Evolutionary conservation across 495 filamentous ascomycete genomes (phyloP).

Genomic region (Barbatosphaeria neglecta): DNA sequence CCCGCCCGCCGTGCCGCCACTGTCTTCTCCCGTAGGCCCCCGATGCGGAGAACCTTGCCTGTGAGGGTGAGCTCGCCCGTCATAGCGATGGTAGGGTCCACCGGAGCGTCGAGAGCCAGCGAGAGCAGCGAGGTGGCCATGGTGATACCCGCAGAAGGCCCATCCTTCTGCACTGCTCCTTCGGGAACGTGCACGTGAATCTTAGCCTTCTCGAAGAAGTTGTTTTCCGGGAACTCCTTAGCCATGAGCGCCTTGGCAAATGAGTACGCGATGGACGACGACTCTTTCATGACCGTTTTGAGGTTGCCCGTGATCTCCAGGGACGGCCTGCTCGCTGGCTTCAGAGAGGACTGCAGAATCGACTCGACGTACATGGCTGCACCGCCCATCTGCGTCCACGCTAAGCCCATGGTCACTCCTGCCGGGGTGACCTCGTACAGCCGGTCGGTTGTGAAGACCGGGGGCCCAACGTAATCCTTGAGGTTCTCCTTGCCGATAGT

Average conservation of each 20-base stretch:
- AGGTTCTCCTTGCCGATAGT: constrained; percentile 80
- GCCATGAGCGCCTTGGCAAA: constrained; percentile 88
- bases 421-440: constrained; percentile 90
- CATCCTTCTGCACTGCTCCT: constrained; percentile 93
- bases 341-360: constrained; percentile 76
- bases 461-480: constrained; percentile 95
- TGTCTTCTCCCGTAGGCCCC: constrained; percentile 95
- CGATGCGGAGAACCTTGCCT: constrained; percentile 93
- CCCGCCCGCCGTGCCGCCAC: constrained; percentile 90
- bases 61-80: constrained; percentile 97
- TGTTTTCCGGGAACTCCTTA: constrained; percentile 71
- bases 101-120: constrained; percentile 62
- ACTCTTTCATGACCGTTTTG: constrained; percentile 97
- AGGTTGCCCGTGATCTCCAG: constrained; percentile 89
- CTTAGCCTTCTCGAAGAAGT: constrained; percentile 92
- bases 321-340: constrained; percentile 56
- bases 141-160: constrained; percentile 88
- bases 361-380: constrained; percentile 95
- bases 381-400: constrained; percentile 97
- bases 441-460: constrained; percentile 88
- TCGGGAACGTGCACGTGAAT: constrained; percentile 96
- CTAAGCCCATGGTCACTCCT: constrained; percentile 98
- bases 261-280: constrained; percentile 84
- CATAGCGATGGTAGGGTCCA: constrained; percentile 90
- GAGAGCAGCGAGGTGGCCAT: constrained; percentile 90